Percentiles rank a stretch among this genome's conserved stretches.
These are phyloP conservation scores for Umbellularia californica DNA, from an alignment of 164 flowering plant genomes.

Conservation along the genomic window DNA sequence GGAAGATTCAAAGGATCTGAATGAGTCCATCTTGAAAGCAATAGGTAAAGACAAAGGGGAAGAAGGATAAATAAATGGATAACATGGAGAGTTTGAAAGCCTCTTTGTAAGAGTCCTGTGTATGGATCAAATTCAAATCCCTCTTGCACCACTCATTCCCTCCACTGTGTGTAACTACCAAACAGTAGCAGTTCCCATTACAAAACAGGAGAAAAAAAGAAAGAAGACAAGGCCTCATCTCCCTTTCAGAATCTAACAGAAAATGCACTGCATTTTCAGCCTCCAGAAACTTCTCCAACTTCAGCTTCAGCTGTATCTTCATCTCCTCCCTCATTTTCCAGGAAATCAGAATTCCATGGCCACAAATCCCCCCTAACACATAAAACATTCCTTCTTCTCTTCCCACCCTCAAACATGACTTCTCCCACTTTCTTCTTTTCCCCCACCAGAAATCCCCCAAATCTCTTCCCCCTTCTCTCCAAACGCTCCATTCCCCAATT, in stretches of 20 bases:
- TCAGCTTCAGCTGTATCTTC: constrained; percentile 19
- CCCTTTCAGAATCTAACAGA: neutral
- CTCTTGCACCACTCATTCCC: constrained; percentile 3
- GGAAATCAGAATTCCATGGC: constrained; percentile 36
- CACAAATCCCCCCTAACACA: constrained; percentile 24
- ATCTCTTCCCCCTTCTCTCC: constrained; percentile 23
- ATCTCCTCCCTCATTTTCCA: constrained; percentile 10
- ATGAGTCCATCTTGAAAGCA: no score
- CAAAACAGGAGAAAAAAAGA: neutral
- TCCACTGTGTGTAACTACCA: neutral
- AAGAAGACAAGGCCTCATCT: neutral
- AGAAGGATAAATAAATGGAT: no score
- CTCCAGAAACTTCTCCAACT: no score
- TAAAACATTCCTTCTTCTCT: neutral
- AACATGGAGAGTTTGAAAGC: no score
- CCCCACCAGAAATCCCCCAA: constrained; percentile 31
- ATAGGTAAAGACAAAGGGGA: no score
- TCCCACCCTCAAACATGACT: constrained; percentile 40
- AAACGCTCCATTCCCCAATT: constrained; percentile 13
- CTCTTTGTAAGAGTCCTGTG: no score
- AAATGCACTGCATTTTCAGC: no score
- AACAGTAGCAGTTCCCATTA: neutral
- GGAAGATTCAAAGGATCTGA: no score
- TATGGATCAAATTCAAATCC: neutral
- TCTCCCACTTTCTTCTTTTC: constrained; percentile 42